Conservation (phyloP, 768 basidiomycete species). For the Lentinula sp. region DNA sequence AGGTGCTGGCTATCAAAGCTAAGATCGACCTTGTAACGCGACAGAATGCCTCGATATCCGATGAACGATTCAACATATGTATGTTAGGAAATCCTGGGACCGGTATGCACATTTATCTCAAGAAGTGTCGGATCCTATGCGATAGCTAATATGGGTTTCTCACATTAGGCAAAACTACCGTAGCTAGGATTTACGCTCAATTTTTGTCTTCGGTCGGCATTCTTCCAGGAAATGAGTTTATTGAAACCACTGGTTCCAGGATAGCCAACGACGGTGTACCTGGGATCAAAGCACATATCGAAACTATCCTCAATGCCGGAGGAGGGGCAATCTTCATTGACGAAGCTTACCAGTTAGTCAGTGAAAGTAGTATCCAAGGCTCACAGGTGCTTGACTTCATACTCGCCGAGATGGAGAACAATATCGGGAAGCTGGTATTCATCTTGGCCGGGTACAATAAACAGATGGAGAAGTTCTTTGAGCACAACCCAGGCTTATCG, state of each 20-base stretch:
- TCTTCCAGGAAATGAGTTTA: slow-evolving; percentile 46
- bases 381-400: slow-evolving; percentile 61
- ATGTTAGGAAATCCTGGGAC: slow-evolving; percentile 73
- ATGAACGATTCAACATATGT: slow-evolving; percentile 58
- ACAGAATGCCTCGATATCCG: slow-evolving; percentile 45
- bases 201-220: slow-evolving; percentile 52
- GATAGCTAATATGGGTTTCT: background rate
- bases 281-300: slow-evolving; percentile 44
- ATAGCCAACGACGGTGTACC: slow-evolving; percentile 52
- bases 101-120: slow-evolving; percentile 31
- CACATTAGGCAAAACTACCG: slow-evolving; percentile 58
- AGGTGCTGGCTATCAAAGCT: slow-evolving; percentile 51
- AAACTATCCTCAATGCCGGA: slow-evolving; percentile 35
- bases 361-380: slow-evolving; percentile 41
- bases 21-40: slow-evolving; percentile 50
- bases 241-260: slow-evolving; percentile 60
- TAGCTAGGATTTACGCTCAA: slow-evolving; percentile 58
- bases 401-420: slow-evolving; percentile 72
- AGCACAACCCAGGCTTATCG: slow-evolving; percentile 63
- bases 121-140: too few relatives aligned
- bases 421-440: slow-evolving; percentile 58
- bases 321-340: slow-evolving; percentile 68
- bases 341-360: slow-evolving; percentile 64
- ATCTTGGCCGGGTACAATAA: slow-evolving; percentile 66
- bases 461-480: slow-evolving; percentile 75